phyloP scores from a whole-genome alignment of 345 rosid species.

The Moringa oleifera region DNA sequence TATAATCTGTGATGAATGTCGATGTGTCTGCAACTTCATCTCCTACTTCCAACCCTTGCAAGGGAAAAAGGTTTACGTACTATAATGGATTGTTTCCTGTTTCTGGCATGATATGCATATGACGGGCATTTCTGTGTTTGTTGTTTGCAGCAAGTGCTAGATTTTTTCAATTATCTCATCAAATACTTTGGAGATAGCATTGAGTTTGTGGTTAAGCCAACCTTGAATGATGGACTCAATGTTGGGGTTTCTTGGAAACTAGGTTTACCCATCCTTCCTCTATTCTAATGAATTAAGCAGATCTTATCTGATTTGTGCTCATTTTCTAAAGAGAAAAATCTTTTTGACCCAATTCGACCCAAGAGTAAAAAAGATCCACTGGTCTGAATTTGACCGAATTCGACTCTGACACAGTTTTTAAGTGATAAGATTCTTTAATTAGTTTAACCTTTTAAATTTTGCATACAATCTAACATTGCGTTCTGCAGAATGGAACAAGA shows the following conservation, averaged over 20 bases:
- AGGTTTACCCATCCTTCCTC: conserved; percentile 31
- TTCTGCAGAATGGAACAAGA: conserved; percentile 55
- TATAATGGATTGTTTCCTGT: too few species aligned
- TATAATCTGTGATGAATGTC: conserved; percentile 68
- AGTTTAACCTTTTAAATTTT: too few species aligned
- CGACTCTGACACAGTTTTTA: too few species aligned
- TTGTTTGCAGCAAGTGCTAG: conserved; percentile 62
- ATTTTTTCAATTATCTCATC: conserved; percentile 49
- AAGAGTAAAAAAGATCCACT: too few species aligned
- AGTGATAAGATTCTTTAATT: too few species aligned
- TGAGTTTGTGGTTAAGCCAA: conserved; percentile 50
- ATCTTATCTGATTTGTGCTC: too few species aligned
- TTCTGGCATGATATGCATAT: too few species aligned
- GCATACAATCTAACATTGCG: too few species aligned
- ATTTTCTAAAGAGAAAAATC: too few species aligned
- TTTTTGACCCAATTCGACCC: too few species aligned
- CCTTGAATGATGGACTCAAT: conserved; percentile 56
- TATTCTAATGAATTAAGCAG: background rate
- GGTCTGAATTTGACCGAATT: too few species aligned
- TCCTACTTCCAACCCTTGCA: conserved; percentile 43
- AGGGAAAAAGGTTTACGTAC: conserved; percentile 68
- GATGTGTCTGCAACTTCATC: conserved; percentile 53
- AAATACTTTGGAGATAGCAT: conserved; percentile 46
- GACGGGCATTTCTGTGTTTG: too few species aligned
- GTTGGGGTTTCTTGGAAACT: conserved; percentile 65